These are phyloP conservation scores for Aspergillus carbonarius DNA, from an alignment of 2,329 filamentous ascomycete species.

Conservation along the genomic window DNA sequence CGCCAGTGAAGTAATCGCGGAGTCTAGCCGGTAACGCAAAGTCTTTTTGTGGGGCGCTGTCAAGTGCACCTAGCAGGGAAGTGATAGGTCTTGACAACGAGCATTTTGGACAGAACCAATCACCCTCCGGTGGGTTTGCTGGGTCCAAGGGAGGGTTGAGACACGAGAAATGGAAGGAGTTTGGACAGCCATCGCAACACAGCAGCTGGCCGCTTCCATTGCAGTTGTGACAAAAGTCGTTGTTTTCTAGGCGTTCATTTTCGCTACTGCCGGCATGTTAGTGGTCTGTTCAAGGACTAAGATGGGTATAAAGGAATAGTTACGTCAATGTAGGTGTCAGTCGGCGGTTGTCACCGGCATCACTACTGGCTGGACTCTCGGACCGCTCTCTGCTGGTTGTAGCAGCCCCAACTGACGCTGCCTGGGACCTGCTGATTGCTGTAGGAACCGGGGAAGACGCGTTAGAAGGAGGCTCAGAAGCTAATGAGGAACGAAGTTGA, in stretches of 20 bases:
- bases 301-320: not conserved
- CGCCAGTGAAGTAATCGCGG: constrained; percentile 75
- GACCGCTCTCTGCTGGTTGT: constrained; percentile 12
- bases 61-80: constrained; percentile 63
- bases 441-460: constrained; percentile 12
- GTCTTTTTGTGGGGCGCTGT: constrained; percentile 68
- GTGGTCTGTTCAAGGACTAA: not conserved
- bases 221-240: constrained; percentile 87
- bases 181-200: constrained; percentile 89
- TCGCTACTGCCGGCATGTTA: constrained; percentile 20
- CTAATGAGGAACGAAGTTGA: constrained; percentile 25
- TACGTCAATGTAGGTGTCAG: constrained; percentile 20
- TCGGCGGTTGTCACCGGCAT: constrained; percentile 25
- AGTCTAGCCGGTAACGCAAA: constrained; percentile 71
- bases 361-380: constrained; percentile 23
- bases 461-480: constrained; percentile 12
- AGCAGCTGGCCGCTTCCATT: constrained; percentile 79
- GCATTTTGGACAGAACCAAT: constrained; percentile 76
- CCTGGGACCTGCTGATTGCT: not conserved
- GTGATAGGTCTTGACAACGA: constrained; percentile 59
- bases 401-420: not conserved
- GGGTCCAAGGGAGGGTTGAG: constrained; percentile 75
- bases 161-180: constrained; percentile 87
- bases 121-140: constrained; percentile 63
- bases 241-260: constrained; percentile 61